phyloP scores from a whole-genome alignment of 139 green algal genomes.

The Coelastrella sp. region DNA sequence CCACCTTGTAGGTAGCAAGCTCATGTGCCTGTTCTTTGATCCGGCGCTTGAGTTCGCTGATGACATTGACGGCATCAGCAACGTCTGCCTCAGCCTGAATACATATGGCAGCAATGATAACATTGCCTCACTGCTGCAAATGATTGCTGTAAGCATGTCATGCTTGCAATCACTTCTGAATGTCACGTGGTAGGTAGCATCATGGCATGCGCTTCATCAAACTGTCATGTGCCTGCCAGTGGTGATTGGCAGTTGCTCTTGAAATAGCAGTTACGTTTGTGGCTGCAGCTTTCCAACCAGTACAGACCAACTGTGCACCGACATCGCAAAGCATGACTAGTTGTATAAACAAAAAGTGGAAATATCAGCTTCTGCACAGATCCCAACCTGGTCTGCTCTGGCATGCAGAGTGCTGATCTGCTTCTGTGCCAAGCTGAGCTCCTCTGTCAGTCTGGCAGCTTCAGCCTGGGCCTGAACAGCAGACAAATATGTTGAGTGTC shows the following conservation, averaged over 20 bases:
- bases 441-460: conserved; percentile 19
- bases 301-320: no score
- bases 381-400: conserved; percentile 11
- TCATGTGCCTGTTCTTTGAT: conserved; percentile 22
- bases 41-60: background rate
- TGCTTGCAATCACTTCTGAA: no score
- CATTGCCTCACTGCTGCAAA: background rate
- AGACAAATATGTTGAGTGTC: background rate
- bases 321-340: no score
- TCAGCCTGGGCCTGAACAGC: conserved; percentile 11
- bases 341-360: no score
- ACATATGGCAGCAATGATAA: background rate
- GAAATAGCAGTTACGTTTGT: no score
- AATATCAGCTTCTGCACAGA: background rate
- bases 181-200: no score
- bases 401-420: background rate
- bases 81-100: conserved; percentile 16
- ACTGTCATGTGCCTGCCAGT: no score
- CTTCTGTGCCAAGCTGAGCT: conserved; percentile 31
- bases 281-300: no score
- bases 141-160: no score
- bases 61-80: background rate
- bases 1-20: conserved; percentile 15
- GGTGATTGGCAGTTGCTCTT: no score
- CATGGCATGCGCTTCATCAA: no score